Evolutionary conservation across 2,329 filamentous ascomycete genomes (phyloP).

Genomic region (Sclerotinia sclerotiorum): DNA sequence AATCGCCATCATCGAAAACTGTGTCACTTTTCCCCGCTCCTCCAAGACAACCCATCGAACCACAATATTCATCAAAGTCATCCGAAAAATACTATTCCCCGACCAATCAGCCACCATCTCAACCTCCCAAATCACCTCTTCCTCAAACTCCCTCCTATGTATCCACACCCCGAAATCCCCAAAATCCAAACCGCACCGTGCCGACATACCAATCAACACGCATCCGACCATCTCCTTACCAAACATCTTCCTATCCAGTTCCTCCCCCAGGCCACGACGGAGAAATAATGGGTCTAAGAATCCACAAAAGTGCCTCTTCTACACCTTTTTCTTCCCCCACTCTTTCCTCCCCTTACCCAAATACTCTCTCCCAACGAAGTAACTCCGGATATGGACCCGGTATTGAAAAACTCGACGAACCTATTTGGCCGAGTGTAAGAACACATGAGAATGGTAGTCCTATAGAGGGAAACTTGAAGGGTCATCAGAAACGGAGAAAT

Average conservation of each 20-base stretch:
- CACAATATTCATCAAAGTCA: neutral
- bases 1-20: neutral
- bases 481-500: slow-evolving; percentile 5
- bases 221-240: neutral
- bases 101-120: neutral
- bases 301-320: slow-evolving; percentile 6
- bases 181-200: neutral
- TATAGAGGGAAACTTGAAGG: neutral
- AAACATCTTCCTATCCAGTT: neutral
- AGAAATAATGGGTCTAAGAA: slow-evolving; percentile 11
- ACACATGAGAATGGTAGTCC: neutral
- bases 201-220: neutral
- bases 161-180: neutral
- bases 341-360: neutral
- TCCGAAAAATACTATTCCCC: slow-evolving; percentile 1
- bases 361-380: neutral
- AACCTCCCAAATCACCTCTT: slow-evolving; percentile 6
- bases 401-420: slow-evolving; percentile 14
- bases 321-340: neutral
- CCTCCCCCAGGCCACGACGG: neutral
- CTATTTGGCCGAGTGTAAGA: neutral
- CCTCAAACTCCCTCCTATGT: neutral
- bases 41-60: slow-evolving; percentile 12
- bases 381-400: slow-evolving; percentile 4
- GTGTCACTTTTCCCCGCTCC: slow-evolving; percentile 15